Percentiles rank a stretch among this genome's conserved stretches.
These are phyloP conservation scores for Aphanoascus verrucosus DNA, from an alignment of 2,329 filamentous ascomycete species.

Conservation along the genomic window DNA sequence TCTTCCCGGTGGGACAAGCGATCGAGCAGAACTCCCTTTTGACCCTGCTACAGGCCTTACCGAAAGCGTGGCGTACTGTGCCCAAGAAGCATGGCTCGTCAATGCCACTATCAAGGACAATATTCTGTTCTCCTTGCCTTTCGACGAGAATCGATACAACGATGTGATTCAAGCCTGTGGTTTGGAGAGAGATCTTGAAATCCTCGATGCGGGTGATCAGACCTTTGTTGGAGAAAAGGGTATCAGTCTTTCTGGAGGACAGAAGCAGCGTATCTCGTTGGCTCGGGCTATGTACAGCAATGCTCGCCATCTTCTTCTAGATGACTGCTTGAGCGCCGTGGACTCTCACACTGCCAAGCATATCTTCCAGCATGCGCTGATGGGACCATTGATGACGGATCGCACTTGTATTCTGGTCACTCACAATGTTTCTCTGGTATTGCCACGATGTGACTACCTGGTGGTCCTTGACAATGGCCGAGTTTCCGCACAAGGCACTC, in stretches of 20 bases:
- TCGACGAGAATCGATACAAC: constrained; percentile 71
- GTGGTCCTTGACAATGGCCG: constrained; percentile 82
- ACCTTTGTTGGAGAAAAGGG: constrained; percentile 95
- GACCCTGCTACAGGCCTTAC: constrained; percentile 78
- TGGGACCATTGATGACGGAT: constrained; percentile 74
- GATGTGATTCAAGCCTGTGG: constrained; percentile 86
- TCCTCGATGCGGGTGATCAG: constrained; percentile 83
- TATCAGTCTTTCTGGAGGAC: constrained; percentile 88
- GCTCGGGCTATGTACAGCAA: constrained; percentile 96
- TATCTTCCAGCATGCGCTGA: constrained; percentile 90
- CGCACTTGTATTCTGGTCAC: constrained; percentile 93
- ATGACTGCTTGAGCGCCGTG: constrained; percentile 92
- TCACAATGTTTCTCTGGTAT: constrained; percentile 83
- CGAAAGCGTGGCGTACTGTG: constrained; percentile 90
- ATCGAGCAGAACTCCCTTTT: constrained; percentile 66
- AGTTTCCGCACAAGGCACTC: constrained; percentile 62
- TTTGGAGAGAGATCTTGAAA: constrained; percentile 79
- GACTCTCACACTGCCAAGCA: constrained; percentile 96
- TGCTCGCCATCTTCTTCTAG: constrained; percentile 78
- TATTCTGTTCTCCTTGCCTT: constrained; percentile 77
- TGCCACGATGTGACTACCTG: constrained; percentile 67
- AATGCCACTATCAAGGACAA: constrained; percentile 95
- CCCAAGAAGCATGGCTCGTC: constrained; percentile 92
- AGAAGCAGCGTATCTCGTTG: constrained; percentile 94
- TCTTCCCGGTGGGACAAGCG: constrained; percentile 70